Evolutionary conservation across 495 filamentous ascomycete species (phyloP).

Genomic region (Neurospora cerealis): DNA sequence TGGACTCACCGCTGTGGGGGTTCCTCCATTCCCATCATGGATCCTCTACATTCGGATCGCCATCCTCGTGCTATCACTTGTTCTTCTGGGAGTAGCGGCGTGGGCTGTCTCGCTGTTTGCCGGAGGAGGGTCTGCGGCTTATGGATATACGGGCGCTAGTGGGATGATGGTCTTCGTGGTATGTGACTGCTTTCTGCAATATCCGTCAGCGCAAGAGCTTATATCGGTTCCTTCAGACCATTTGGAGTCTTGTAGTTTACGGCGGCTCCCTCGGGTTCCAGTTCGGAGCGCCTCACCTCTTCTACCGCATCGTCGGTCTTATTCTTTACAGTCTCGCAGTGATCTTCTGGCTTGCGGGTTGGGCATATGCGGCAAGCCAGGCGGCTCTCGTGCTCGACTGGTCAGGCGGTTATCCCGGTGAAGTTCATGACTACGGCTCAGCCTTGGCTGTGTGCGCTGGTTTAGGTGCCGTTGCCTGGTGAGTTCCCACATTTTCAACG

Average conservation of each 20-base stretch:
- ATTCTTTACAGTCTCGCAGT: constrained; percentile 21
- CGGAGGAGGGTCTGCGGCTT: constrained; percentile 1
- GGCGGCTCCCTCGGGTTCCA: constrained; percentile 21
- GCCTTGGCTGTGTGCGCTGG: constrained; percentile 28
- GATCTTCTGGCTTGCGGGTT: constrained; percentile 33
- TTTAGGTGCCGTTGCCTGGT: constrained; percentile 31
- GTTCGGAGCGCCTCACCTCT: constrained; percentile 18
- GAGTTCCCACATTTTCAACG: neutral
- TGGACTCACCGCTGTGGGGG: constrained; percentile 21
- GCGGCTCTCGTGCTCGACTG: constrained; percentile 16
- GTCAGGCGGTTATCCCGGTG: neutral
- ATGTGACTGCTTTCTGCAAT: neutral
- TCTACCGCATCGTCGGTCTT: constrained; percentile 24
- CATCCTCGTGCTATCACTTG: constrained; percentile 27
- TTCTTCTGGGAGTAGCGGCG: constrained; percentile 23
- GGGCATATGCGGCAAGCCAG: constrained; percentile 28
- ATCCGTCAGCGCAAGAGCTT: neutral
- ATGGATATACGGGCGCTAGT: constrained; percentile 12
- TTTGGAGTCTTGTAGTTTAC: constrained; percentile 26
- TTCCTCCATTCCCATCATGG: constrained; percentile 22
- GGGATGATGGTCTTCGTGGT: constrained; percentile 29
- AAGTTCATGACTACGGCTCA: constrained; percentile 9
- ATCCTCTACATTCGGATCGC: constrained; percentile 22
- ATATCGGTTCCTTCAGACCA: constrained; percentile 11
- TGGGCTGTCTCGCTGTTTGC: constrained; percentile 20